Percentiles rank a stretch among this genome's conserved stretches.
Conservation (phyloP, 2,329 filamentous ascomycete species). For the Leptoxyphium fumago region DNA sequence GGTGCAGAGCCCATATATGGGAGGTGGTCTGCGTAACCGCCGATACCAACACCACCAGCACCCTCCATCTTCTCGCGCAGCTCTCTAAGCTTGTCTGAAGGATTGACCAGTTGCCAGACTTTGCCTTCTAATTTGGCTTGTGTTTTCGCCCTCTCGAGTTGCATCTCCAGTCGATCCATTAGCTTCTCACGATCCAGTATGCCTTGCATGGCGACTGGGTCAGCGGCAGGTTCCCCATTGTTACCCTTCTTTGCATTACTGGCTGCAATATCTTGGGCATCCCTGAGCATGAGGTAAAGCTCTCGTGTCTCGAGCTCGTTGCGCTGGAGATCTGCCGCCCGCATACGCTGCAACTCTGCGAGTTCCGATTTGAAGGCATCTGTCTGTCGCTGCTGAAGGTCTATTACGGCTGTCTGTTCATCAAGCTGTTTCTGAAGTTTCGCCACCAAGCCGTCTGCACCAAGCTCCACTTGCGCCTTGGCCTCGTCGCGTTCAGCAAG, state of each 20-base stretch:
- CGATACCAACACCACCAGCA: constrained; percentile 7
- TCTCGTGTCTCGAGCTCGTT: constrained; percentile 95
- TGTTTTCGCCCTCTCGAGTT: constrained; percentile 92
- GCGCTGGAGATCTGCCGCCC: constrained; percentile 80
- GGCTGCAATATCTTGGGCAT: constrained; percentile 90
- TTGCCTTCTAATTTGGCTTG: constrained; percentile 94
- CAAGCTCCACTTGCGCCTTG: constrained; percentile 73
- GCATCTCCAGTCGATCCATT: constrained; percentile 87
- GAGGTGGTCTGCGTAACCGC: constrained; percentile 36
- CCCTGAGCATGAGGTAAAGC: constrained; percentile 92
- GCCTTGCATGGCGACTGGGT: constrained; percentile 69
- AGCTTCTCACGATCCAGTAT: constrained; percentile 85
- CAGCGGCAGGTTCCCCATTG: constrained; percentile 42
- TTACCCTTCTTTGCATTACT: constrained; percentile 58
- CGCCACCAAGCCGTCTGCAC: constrained; percentile 81
- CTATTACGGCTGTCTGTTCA: constrained; percentile 80
- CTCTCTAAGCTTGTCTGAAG: constrained; percentile 82
- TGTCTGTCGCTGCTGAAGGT: constrained; percentile 71
- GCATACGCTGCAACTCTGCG: constrained; percentile 68
- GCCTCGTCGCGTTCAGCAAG: constrained; percentile 95
- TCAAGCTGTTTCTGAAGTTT: constrained; percentile 91
- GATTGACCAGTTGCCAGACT: constrained; percentile 70
- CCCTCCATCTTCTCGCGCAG: constrained; percentile 91
- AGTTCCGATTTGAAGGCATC: constrained; percentile 82
- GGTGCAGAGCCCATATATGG: constrained; percentile 45